Evolutionary conservation across 2,329 filamentous ascomycete species (phyloP), one percentile per base, ranked within the genome.

Genomic region (Plenodomus biglobosus): DNA sequence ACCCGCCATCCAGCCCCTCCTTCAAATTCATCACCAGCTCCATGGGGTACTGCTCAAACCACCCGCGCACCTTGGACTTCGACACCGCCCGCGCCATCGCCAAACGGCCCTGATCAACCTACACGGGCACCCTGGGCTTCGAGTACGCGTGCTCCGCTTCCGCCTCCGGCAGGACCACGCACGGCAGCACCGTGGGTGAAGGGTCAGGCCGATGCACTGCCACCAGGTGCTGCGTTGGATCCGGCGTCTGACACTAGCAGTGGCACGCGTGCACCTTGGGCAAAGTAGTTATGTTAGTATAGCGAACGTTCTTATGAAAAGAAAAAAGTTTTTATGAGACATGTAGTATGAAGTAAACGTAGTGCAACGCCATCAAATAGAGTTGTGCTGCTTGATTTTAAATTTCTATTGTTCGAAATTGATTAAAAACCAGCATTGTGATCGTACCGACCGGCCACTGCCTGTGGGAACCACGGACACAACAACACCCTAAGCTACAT

Each of bases 71-170:
- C 53, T 2, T 55, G 53, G 51, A 43, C 40, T 7, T n/a, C 19
- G 22, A 30, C 46, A 2, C 20, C 50, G 0, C 49, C 42, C 0
- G 48, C 58, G 0, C 17, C 46, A 1, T 52, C 62, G 15, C 64
- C 66, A 3, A 61, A 53, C 24, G 67, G 65, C 1, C 64, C 64
- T 0, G 68, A 68, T 32, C 66, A 71, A 27, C 64, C 67, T 22
- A 71, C 67, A 0, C 58, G 54, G 54, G 67, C 68, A 8, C 68
- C 67, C 8, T 55, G 52, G 52, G 38, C 42, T 5, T 55, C 58
- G 17, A 38, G 58, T 21, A 62, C 62, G 10, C 53, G 61, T 22
- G 59, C 61, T 8, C 52, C 58, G 19, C 55, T 59, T 8, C 52
- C 58, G 19, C 55, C 60, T 8, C 52, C 53, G 10, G 42, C 56